Base-by-base conservation (phyloP, 108 stramenopile genomes). In the Cyclotella baltica region DNA sequence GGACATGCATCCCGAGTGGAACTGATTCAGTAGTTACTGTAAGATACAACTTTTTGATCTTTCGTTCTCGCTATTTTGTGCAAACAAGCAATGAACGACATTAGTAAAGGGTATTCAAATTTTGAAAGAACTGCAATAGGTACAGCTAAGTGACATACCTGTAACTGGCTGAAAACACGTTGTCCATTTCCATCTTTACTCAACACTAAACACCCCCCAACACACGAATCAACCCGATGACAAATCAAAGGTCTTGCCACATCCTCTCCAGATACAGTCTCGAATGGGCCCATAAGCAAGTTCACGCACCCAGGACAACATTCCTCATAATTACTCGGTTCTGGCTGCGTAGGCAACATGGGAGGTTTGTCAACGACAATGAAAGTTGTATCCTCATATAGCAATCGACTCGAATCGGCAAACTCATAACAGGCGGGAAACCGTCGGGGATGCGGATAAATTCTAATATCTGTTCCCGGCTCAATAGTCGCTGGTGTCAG, bases 361-460 rank as follows among this genome's bases (percentile, higher is more conserved):
- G 95, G 95, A 35, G 95, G 95, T 72, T 96, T 96, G 53, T 96
- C 95, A n/a, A 96, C 92, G 16, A 96, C 88, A 4, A 96, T 57
- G 69, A 96, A 96, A 5, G 94, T 96, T 3, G 94, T 96, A 73
- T 96, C 94, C 68, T 96, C 90, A 66, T 96, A 89, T 58, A 96
- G 62, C 35, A 92, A 69, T 56, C 81, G 40, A 15, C 62, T 29
- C 10, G 50, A 66, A 34, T 86, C 81, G 10, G 85, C 67, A 27
- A 92, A 80, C 19, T 86, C 86, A 46, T 94, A 88, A 69, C 90
- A 95, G 0, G 92, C 80, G 20, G 94, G 91, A 76, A 93, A 96
- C 40, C 92, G 72, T 34, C 94, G 72, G 10, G 94, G 94, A 34
- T 83, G 71, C 8, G 94, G 94, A 80, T 96, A 96, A 10, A 96